Percentiles rank a stretch among this genome's conserved stretches.
Evolutionary conservation across 768 basidiomycete genomes (phyloP).

Genomic region (Leccinum boreale): DNA sequence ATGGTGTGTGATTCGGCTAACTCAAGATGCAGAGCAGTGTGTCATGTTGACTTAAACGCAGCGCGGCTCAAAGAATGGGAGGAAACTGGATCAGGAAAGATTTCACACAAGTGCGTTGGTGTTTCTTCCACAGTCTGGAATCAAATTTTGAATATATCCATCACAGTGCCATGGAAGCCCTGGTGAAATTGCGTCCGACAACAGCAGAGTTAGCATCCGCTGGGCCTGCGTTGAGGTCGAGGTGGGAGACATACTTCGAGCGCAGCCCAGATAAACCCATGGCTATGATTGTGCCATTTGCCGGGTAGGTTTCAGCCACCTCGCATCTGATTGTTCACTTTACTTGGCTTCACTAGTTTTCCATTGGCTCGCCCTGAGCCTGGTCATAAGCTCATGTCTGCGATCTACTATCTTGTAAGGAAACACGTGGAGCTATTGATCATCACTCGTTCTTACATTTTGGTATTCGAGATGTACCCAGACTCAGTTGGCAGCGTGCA

Average conservation of each 20-base stretch:
- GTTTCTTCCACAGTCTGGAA: not conserved
- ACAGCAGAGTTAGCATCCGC: constrained; percentile 45
- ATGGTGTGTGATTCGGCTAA: constrained; percentile 33
- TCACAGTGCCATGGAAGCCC: constrained; percentile 49
- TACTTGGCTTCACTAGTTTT: constrained; percentile 18
- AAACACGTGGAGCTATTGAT: not conserved
- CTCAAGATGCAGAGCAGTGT: constrained; percentile 5
- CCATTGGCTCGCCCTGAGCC: constrained; percentile 13
- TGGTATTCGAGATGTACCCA: constrained; percentile 37
- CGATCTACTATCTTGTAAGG: constrained; percentile 34
- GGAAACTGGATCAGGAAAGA: constrained; percentile 40
- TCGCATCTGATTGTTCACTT: not conserved
- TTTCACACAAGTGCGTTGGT: constrained; percentile 50
- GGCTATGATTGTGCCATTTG: constrained; percentile 37
- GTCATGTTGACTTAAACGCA: not conserved
- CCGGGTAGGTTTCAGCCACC: constrained; percentile 33
- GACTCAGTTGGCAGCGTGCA: constrained; percentile 46
- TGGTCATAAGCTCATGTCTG: constrained; percentile 26
- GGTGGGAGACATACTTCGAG: constrained; percentile 52
- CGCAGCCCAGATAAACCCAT: constrained; percentile 54
- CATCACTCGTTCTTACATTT: not conserved
- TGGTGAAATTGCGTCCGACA: constrained; percentile 52
- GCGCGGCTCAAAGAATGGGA: constrained; percentile 31
- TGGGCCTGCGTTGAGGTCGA: constrained; percentile 40
- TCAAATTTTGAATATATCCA: not conserved